Evolutionary conservation across 352 stramenopile species (phyloP), one percentile per base, ranked within the genome.

Genomic region (Globisporangium cylindrosporum): DNA sequence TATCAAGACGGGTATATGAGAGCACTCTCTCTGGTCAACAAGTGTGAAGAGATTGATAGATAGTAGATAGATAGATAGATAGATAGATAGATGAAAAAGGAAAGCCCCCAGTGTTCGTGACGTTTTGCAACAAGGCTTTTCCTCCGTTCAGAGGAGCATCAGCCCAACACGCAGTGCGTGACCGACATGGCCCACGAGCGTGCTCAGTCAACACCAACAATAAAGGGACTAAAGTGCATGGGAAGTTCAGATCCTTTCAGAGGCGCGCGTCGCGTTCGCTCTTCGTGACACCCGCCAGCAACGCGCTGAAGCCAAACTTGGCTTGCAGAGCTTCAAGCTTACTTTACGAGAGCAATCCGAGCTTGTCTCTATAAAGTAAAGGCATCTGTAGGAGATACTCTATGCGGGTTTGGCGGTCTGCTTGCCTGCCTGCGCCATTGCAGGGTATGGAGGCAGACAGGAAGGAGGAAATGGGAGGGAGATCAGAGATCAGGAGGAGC

Each of bases 221-320:
- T 0, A 8, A 41, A 41, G 9, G 34, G 34, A 41, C 34, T 10
- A 14, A 12, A 20, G 9, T 20, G 22, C n/a, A 9, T 14, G 22
- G 27, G 22, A 22, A 32, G 49, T 59, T 38, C 53, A 59, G 53
- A 38, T 59, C 53, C 53, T 38, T 59, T 8, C 53, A 59, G 34
- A 41, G 34, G 34, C 34, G 22, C 22, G 22, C 22, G 22, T 24
- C 22, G 22, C 29, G 2, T 34, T 34, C 29, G 9, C n/a, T 29
- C 18, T 25, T 34, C 14, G 3, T 25, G 46, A 18, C 46, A 54
- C 46, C 46, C 18, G 24, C 22, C 22, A 24, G 22, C 22, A 24
- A 24, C 22, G 22, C 22, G 22, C 22, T 24, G 22, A 24, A 24
- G 22, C 22, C 22, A 24, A 24, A 24, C 22, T 24, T 24, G 22